phyloP scores from a whole-genome alignment of 2,329 filamentous ascomycete genomes.

The Colletotrichum sp. region DNA sequence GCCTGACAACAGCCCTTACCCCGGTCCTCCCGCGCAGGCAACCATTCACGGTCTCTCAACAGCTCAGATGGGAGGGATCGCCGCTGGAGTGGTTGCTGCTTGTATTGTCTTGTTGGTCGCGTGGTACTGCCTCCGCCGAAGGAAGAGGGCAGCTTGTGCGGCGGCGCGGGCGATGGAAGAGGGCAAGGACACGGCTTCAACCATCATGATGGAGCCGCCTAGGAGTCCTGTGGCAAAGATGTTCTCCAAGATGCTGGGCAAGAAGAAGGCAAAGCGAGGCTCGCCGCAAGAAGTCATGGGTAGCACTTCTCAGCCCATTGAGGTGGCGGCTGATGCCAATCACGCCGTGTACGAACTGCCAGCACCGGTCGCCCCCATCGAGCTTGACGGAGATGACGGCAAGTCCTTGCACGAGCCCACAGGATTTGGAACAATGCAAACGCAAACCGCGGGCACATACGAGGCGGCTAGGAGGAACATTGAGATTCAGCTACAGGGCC shows the following conservation, averaged over 20 bases:
- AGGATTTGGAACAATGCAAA: slow-evolving; percentile 45
- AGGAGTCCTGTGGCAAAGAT: slow-evolving; percentile 42
- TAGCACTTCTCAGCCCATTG: slow-evolving; percentile 38
- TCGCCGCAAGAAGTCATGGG: slow-evolving; percentile 28
- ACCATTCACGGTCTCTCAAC: slow-evolving; percentile 37
- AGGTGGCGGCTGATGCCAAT: slow-evolving; percentile 46
- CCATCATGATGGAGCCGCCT: slow-evolving; percentile 37
- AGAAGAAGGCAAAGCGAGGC: slow-evolving; percentile 34
- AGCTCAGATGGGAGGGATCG: slow-evolving; percentile 51
- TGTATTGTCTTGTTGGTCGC: slow-evolving; percentile 29
- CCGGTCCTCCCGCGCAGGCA: slow-evolving; percentile 34
- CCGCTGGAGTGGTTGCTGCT: slow-evolving; percentile 42
- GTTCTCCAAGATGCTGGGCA: slow-evolving; percentile 48
- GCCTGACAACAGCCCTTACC: slow-evolving; percentile 52
- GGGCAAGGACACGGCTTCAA: slow-evolving; percentile 41
- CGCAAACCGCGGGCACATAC: slow-evolving; percentile 50
- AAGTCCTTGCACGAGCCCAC: slow-evolving; percentile 42
- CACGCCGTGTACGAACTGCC: slow-evolving; percentile 60
- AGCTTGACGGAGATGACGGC: slow-evolving; percentile 50
- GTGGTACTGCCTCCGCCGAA: slow-evolving; percentile 39
- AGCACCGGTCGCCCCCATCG: slow-evolving; percentile 49
- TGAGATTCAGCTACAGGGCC: slow-evolving; percentile 55
- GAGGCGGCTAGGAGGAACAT: slow-evolving; percentile 57
- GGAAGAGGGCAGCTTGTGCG: slow-evolving; percentile 33
- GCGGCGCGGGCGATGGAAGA: slow-evolving; percentile 29